Evolutionary conservation across 2,329 filamentous ascomycete genomes (phyloP).

Genomic region (Ceratocystis colombiana): DNA sequence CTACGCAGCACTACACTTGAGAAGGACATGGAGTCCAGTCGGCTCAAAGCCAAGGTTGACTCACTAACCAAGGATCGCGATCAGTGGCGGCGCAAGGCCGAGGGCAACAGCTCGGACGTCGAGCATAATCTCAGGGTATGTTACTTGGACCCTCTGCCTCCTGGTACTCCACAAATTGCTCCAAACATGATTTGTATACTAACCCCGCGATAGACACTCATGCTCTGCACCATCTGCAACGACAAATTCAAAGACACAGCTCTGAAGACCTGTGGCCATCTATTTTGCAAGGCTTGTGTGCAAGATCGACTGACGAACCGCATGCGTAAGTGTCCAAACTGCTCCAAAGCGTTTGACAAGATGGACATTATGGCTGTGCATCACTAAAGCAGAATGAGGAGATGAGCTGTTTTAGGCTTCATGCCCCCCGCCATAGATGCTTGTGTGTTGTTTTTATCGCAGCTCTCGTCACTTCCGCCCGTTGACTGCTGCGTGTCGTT

Average conservation of each 20-base stretch:
- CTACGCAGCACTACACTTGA: slow-evolving; percentile 49
- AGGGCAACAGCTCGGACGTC: slow-evolving; percentile 70
- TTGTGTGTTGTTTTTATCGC: no score
- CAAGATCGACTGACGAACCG: slow-evolving; percentile 81
- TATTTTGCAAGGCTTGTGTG: slow-evolving; percentile 85
- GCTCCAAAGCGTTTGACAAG: slow-evolving; percentile 81
- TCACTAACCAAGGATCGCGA: slow-evolving; percentile 75
- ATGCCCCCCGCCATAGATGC: no score
- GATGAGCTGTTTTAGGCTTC: no score
- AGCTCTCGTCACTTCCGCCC: not conserved
- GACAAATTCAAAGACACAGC: slow-evolving; percentile 89
- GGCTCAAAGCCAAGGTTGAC: slow-evolving; percentile 64
- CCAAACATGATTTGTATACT: not conserved
- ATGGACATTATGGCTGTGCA: slow-evolving; percentile 76
- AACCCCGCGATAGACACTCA: slow-evolving; percentile 22
- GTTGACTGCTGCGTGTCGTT: not conserved
- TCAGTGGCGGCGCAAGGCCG: slow-evolving; percentile 70
- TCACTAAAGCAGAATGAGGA: slow-evolving; percentile 29
- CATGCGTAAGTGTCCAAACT: slow-evolving; percentile 90
- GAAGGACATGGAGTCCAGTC: slow-evolving; percentile 67
- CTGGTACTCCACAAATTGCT: not conserved
- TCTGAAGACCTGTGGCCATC: slow-evolving; percentile 86
- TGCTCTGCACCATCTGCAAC: slow-evolving; percentile 81
- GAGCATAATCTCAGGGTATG: slow-evolving; percentile 79
- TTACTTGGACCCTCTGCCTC: slow-evolving; percentile 28